Evolutionary conservation across 805 yeast genomes (phyloP), one percentile per base, ranked within the genome.

Genomic region (Debaryomyces hansenii): DNA sequence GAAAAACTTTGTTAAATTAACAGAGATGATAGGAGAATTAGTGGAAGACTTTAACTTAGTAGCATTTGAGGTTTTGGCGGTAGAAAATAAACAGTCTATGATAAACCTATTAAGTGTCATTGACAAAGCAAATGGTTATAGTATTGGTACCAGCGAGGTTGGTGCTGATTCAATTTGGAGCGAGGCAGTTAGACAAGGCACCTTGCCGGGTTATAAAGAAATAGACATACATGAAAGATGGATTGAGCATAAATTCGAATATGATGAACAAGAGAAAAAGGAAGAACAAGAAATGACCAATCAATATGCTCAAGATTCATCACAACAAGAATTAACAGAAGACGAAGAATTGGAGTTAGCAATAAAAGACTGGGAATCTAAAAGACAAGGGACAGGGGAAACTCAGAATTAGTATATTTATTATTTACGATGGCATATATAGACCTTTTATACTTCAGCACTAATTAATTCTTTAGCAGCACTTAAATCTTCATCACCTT

Each of bases 141-240:
- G 87, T 54, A 90, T 89, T 70, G 99, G 99, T 0, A 74, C 91
- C 1, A 87, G 90, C 27, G 99, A 94, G 56, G 76, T 92, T 6
- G 96, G 97, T 2, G 99, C 98, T n/a, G 99, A 94, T 60, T 81
- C 92, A 0, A 83, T 94, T 1, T 94, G 99, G 99, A 87, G 90
- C n/a, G 96, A 92, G 56, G 96, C 97, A 0, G 79, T 92, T 0
- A 76, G 98, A 52, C 89, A 87, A 44, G 84, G 91, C 34, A 83
- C 87, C 9, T 65, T 74, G 39, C 63, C 75, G 37, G 82, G 72
- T 4, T 54, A 47, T 28, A 67, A 71, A 40, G 79, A 78, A 12
- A 70, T 81, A 5, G 97, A 91, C 62, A 80, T 90, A 4, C 99
- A 94, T 55, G 99, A 94, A 54, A 75, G 99, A 49, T 94, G 99